phyloP scores from a whole-genome alignment of 805 yeast genomes.

The Saccharomycopsis fibuligera region DNA sequence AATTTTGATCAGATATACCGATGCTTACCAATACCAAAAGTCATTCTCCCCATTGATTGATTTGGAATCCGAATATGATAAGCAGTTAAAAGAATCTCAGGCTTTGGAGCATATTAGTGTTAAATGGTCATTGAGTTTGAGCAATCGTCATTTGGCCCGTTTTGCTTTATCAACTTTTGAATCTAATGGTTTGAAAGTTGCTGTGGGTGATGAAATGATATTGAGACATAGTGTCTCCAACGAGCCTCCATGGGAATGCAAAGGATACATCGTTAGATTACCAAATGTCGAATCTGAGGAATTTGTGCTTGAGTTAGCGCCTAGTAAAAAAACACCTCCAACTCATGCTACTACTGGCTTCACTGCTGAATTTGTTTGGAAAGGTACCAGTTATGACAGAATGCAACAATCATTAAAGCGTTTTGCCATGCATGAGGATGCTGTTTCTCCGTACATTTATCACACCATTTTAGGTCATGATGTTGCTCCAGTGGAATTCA shows the following conservation, averaged over 20 bases:
- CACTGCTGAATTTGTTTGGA: conserved; percentile 86
- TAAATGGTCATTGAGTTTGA: conserved; percentile 65
- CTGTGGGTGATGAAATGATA: conserved; percentile 79
- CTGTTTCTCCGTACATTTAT: conserved; percentile 69
- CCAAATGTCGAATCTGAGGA: conserved; percentile 64
- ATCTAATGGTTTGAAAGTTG: conserved; percentile 55
- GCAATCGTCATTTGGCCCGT: conserved; percentile 59
- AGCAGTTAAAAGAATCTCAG: conserved; percentile 66
- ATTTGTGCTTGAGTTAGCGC: conserved; percentile 63
- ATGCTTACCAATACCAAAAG: conserved; percentile 80
- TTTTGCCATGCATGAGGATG: conserved; percentile 64
- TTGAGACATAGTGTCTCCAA: conserved; percentile 54
- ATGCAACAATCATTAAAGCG: conserved; percentile 71
- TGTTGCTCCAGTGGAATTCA: conserved; percentile 28
- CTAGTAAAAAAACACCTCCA: conserved; percentile 44
- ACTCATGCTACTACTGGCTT: conserved; percentile 57
- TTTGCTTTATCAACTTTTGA: conserved; percentile 67
- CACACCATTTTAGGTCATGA: conserved; percentile 79
- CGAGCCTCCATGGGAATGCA: conserved; percentile 60
- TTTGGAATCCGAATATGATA: conserved; percentile 76
- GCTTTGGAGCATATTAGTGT: conserved; percentile 68
- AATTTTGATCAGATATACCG: conserved; percentile 67
- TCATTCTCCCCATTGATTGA: conserved; percentile 79
- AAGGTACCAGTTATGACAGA: conserved; percentile 72
- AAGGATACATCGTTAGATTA: conserved; percentile 63